phyloP scores from a whole-genome alignment of 2,329 filamentous ascomycete genomes.

The Magnaporthiopsis rhizophila region DNA sequence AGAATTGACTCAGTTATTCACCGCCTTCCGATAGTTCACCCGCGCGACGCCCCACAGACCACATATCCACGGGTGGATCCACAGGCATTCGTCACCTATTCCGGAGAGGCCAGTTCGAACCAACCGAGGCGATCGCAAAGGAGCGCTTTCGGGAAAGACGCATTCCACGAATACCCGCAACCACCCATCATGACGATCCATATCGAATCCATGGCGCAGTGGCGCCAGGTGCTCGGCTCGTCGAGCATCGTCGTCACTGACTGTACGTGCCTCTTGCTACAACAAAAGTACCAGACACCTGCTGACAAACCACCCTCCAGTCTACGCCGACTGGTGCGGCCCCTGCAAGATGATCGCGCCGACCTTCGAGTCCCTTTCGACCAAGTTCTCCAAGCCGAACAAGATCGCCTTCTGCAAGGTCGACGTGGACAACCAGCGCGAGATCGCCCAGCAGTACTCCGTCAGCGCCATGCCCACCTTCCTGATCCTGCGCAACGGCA shows the following conservation, averaged over 20 bases:
- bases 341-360: slow-evolving; percentile 91
- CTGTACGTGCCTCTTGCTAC: slow-evolving; percentile 56
- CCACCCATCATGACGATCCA: slow-evolving; percentile 36
- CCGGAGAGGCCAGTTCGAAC: not conserved
- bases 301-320: slow-evolving; percentile 35
- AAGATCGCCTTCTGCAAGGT: slow-evolving; percentile 87
- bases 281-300: not conserved
- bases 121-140: not conserved
- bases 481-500: slow-evolving; percentile 74
- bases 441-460: slow-evolving; percentile 68
- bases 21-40: slow-evolving; percentile 16
- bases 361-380: slow-evolving; percentile 75
- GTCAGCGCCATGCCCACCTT: slow-evolving; percentile 92
- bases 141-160: not conserved
- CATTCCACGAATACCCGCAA: not conserved
- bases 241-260: slow-evolving; percentile 81
- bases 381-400: slow-evolving; percentile 70
- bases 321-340: slow-evolving; percentile 93
- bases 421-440: slow-evolving; percentile 76
- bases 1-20: slow-evolving; percentile 13
- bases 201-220: slow-evolving; percentile 62
- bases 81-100: not conserved
- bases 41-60: not conserved
- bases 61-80: not conserved
- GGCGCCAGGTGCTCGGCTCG: slow-evolving; percentile 61